phyloP scores from a whole-genome alignment of 257 asterid genomes.

The Handroanthus guayacan region DNA sequence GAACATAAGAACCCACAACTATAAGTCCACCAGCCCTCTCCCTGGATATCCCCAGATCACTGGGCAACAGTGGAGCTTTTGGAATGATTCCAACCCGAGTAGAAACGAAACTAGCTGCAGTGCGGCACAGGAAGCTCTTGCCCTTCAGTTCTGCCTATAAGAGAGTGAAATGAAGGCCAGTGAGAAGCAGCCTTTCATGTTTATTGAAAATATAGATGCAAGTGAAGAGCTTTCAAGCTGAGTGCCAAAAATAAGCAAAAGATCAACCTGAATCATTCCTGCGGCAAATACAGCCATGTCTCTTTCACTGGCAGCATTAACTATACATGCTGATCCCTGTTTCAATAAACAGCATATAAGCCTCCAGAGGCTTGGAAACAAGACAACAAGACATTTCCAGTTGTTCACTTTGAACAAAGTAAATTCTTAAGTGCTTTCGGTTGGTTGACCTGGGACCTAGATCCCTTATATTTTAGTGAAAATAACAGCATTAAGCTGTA shows the following conservation, averaged over 20 bases:
- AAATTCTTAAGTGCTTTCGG: constrained; percentile 5
- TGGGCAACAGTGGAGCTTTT: constrained; percentile 78
- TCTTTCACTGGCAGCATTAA: constrained; percentile 95
- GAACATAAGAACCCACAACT: constrained; percentile 95
- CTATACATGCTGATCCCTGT: constrained; percentile 95
- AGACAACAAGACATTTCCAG: constrained; percentile 1
- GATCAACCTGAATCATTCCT: constrained; percentile 92
- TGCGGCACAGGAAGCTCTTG: constrained; percentile 90
- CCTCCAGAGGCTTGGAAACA: constrained; percentile 26
- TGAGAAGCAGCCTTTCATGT: constrained; percentile 32
- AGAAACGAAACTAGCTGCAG: constrained; percentile 99
- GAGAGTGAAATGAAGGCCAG: constrained; percentile 35
- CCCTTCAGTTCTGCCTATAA: constrained; percentile 93
- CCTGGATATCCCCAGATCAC: constrained; percentile 62
- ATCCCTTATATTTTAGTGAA: neutral
- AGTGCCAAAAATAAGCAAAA: neutral
- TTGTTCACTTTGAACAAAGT: neutral
- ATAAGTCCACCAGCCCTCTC: constrained; percentile 83
- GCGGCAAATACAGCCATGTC: constrained; percentile 95
- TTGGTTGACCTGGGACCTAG: constrained; percentile 20
- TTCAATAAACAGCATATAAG: constrained; percentile 36
- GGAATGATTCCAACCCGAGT: constrained; percentile 87
- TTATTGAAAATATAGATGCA: constrained; percentile 27
- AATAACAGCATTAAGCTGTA: constrained; percentile 6
- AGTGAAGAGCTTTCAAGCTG: constrained; percentile 29